phyloP scores from a whole-genome alignment of 768 basidiomycete species.

The Auriculariales sp. region DNA sequence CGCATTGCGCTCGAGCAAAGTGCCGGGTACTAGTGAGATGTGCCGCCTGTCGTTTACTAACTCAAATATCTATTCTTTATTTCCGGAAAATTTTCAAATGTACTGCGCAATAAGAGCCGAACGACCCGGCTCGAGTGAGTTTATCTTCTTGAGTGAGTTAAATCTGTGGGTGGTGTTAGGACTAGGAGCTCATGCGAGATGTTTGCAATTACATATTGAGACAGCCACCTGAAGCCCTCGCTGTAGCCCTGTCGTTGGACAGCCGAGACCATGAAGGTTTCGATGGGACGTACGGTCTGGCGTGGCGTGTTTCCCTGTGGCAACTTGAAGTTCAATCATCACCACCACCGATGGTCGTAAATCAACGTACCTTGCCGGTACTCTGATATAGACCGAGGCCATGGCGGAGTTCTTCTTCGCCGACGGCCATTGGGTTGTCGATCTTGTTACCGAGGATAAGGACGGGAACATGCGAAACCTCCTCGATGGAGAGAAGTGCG shows the following conservation, averaged over 20 bases:
- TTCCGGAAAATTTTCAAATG: no score
- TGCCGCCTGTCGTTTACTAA: no score
- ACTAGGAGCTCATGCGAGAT: no score
- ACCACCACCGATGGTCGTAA: neutral
- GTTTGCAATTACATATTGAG: slow-evolving; percentile 69
- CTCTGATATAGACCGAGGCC: slow-evolving; percentile 94
- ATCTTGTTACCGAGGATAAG: slow-evolving; percentile 99
- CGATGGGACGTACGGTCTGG: slow-evolving; percentile 92
- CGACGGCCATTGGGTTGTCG: slow-evolving; percentile 89
- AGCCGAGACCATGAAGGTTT: slow-evolving; percentile 99
- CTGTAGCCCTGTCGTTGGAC: slow-evolving; percentile 98
- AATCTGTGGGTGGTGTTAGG: no score
- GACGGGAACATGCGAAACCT: slow-evolving; percentile 93
- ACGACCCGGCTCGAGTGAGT: no score
- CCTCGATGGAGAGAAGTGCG: slow-evolving; percentile 88
- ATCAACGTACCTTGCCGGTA: slow-evolving; percentile 80
- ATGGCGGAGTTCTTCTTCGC: slow-evolving; percentile 93
- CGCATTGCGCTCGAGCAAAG: no score
- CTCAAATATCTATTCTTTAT: no score
- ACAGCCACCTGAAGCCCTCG: slow-evolving; percentile 95
- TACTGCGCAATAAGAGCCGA: no score
- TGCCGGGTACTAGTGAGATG: no score
- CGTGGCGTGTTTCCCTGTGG: slow-evolving; percentile 89
- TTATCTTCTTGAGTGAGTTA: no score
- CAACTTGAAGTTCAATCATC: slow-evolving; percentile 6